Evolutionary conservation across 768 basidiomycete species (phyloP).

Genomic region (Psilocybe subaeruginosa): DNA sequence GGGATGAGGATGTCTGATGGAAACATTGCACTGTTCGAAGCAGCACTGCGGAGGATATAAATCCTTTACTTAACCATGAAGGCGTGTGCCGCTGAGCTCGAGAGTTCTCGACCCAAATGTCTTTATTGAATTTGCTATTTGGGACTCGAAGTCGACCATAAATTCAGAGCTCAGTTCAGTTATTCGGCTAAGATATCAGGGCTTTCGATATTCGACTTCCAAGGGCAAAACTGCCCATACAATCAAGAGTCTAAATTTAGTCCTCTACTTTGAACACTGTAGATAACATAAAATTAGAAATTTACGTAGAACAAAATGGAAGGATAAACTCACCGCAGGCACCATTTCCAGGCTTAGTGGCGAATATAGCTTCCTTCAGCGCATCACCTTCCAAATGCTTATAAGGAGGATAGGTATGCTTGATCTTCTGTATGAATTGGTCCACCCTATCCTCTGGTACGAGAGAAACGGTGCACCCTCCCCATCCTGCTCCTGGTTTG

Average conservation of each 20-base stretch:
- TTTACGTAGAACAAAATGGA: not conserved
- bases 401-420: slow-evolving; percentile 67
- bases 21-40: slow-evolving; percentile 1
- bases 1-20: slow-evolving; percentile 22
- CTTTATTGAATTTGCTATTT: not conserved
- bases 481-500: slow-evolving; percentile 81
- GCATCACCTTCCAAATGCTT: slow-evolving; percentile 56
- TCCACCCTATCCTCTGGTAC: slow-evolving; percentile 67
- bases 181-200: not conserved
- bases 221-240: not conserved
- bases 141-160: not conserved
- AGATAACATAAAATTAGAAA: not conserved
- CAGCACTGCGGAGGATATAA: not conserved
- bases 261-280: slow-evolving; percentile 30
- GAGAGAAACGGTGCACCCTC: slow-evolving; percentile 86
- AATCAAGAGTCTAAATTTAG: not conserved
- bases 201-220: not conserved
- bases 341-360: slow-evolving; percentile 81
- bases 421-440: slow-evolving; percentile 64
- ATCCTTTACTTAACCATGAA: not conserved
- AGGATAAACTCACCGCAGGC: slow-evolving; percentile 64
- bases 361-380: slow-evolving; percentile 73
- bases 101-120: not conserved
- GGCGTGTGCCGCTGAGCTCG: not conserved
- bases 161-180: not conserved